phyloP scores from a whole-genome alignment of 345 rosid species.

The Populus deltoides region DNA sequence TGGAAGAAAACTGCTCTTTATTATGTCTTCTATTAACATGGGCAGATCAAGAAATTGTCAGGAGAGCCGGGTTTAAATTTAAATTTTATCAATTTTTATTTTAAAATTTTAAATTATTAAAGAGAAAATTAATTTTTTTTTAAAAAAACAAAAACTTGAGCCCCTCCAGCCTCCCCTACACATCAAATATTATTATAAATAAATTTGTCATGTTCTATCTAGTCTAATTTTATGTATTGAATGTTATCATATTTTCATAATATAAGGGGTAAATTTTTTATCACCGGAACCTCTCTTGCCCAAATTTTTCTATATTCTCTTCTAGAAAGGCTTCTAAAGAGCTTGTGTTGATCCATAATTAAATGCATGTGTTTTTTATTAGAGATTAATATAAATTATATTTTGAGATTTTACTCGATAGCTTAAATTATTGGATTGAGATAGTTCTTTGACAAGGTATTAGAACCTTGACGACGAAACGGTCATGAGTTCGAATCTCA shows the following conservation, averaged over 20 bases:
- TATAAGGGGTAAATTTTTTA: not conserved
- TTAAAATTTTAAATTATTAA: no score
- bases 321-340: not conserved
- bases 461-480: fast-evolving
- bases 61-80: no score
- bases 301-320: not conserved
- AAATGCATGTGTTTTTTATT: no score
- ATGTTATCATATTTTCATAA: not conserved
- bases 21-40: not conserved
- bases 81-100: no score
- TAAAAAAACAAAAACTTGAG: no score
- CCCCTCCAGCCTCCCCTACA: not conserved
- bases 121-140: no score
- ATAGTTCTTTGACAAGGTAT: no score
- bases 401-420: fast-evolving
- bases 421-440: fast-evolving
- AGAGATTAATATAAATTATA: no score
- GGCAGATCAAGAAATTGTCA: no score
- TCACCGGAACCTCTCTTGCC: not conserved
- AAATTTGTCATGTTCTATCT: not conserved
- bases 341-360: not conserved
- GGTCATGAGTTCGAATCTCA: no score
- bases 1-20: not conserved
- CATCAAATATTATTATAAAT: not conserved
- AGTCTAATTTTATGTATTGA: not conserved